These are phyloP conservation scores for Kokia cookei DNA, from an alignment of 441 rosid genomes.

Conservation along the genomic window DNA sequence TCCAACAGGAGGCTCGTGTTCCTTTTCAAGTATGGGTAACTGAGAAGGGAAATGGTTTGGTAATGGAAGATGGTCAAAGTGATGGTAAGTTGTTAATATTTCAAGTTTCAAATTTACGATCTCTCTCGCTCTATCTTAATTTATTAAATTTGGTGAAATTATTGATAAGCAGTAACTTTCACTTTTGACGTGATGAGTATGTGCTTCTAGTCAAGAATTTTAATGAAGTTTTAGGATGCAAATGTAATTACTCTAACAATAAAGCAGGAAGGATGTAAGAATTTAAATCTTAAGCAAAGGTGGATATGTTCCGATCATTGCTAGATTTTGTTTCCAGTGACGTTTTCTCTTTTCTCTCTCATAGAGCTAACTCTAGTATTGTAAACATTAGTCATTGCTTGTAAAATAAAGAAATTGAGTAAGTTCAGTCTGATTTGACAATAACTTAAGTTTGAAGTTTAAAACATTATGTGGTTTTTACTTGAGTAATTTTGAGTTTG, in stretches of 20 bases:
- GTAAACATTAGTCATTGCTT: neutral
- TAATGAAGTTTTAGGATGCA: neutral
- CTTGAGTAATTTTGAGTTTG: neutral
- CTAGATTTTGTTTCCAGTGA: neutral
- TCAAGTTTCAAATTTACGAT: neutral
- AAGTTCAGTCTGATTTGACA: neutral
- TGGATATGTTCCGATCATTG: neutral
- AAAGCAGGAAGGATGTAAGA: neutral
- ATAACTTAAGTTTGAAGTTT: neutral
- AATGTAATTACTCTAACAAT: neutral
- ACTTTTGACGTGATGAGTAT: neutral
- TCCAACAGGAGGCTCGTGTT: constrained; percentile 72
- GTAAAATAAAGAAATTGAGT: neutral
- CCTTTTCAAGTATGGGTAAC: constrained; percentile 86
- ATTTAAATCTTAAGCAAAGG: neutral
- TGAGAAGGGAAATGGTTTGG: constrained; percentile 72
- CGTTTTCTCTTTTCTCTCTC: neutral
- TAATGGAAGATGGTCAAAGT: constrained; percentile 60
- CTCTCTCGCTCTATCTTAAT: neutral
- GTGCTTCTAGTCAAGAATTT: neutral
- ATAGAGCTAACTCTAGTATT: neutral
- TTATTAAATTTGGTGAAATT: neutral
- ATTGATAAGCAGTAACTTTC: neutral
- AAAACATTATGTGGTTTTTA: too few relatives aligned
- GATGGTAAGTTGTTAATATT: constrained; percentile 47